Percentiles rank a stretch among this genome's conserved stretches.
Evolutionary conservation across 371 early-diverging fungal genomes (phyloP).

Genomic region (Coemansia sp.): DNA sequence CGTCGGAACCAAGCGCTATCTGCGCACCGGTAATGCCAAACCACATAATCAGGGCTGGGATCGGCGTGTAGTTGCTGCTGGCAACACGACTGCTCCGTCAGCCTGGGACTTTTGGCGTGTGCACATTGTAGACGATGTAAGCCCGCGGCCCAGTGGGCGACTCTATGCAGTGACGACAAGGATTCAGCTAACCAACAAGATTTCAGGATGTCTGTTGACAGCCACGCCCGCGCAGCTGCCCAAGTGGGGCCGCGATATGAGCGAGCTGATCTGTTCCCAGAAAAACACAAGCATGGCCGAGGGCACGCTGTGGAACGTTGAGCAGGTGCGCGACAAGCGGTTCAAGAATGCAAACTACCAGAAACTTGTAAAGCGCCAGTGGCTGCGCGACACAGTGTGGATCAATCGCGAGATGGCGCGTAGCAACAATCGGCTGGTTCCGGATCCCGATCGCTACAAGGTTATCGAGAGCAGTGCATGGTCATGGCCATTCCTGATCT

Average conservation of each 20-base stretch:
- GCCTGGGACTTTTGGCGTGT: conserved; percentile 51
- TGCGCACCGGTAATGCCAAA: conserved; percentile 68
- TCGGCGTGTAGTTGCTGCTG: conserved; percentile 81
- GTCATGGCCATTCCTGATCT: conserved; percentile 88
- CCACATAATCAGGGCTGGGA: conserved; percentile 67
- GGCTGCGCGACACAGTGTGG: conserved; percentile 27
- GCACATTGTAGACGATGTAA: conserved; percentile 17
- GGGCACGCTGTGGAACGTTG: conserved; percentile 28
- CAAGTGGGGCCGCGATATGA: conserved; percentile 20
- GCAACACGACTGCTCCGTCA: conserved; percentile 94
- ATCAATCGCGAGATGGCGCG: conserved; percentile 30
- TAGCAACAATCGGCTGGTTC: conserved; percentile 90
- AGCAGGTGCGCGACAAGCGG: conserved; percentile 34
- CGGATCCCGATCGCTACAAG: conserved; percentile 93
- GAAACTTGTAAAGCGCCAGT: conserved; percentile 17
- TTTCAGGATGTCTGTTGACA: conserved; percentile 21
- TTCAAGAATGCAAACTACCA: conserved; percentile 13
- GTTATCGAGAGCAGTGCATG: conserved; percentile 78
- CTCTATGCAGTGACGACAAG: conserved; percentile 28
- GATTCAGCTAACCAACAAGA: conserved; percentile 16
- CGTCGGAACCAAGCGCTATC: conserved; percentile 64
- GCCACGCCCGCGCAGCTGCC: conserved; percentile 22
- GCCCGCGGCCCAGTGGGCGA: conserved; percentile 4
- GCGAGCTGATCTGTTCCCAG: conserved; percentile 26
- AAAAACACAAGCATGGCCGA: conserved; percentile 13